Percentiles rank a stretch among this genome's conserved stretches.
Conservation (phyloP, 2,329 filamentous ascomycete genomes). For the Talaromyces verruculosus region DNA sequence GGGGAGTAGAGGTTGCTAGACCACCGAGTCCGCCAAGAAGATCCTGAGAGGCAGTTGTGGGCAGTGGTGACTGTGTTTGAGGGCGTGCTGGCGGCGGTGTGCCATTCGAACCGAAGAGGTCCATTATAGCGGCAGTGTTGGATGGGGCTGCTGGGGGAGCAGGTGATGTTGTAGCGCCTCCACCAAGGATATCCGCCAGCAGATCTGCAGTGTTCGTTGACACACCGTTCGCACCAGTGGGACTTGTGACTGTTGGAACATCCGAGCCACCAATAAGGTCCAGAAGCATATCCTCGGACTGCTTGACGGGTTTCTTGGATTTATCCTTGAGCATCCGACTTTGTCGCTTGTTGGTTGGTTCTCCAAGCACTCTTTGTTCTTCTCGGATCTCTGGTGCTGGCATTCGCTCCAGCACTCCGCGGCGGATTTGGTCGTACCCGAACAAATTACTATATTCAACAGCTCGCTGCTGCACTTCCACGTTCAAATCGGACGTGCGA, state of each 20-base stretch:
- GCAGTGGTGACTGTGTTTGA: conserved; percentile 43
- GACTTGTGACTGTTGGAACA: conserved; percentile 56
- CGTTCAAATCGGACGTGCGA: conserved; percentile 82
- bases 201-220: conserved; percentile 78
- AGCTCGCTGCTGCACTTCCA: conserved; percentile 93
- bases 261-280: conserved; percentile 87
- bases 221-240: conserved; percentile 51
- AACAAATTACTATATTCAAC: conserved; percentile 98
- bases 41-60: conserved; percentile 30
- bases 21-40: conserved; percentile 47
- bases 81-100: conserved; percentile 51
- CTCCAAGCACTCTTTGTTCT: conserved; percentile 84
- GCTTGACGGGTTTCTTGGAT: conserved; percentile 72
- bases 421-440: conserved; percentile 78
- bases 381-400: conserved; percentile 95
- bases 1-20: conserved; percentile 28
- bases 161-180: conserved; percentile 51
- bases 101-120: conserved; percentile 67
- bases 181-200: conserved; percentile 84
- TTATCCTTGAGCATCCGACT: conserved; percentile 67
- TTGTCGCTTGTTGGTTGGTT: conserved; percentile 67
- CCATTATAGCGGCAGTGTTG: conserved; percentile 79
- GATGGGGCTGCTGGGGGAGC: conserved; percentile 50
- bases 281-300: conserved; percentile 83
- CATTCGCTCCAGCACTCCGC: conserved; percentile 95